Evolutionary conservation across 192 early-diverging fungal genomes (phyloP), one percentile per base, ranked within the genome.

Genomic region (Rhizophagus clarus): DNA sequence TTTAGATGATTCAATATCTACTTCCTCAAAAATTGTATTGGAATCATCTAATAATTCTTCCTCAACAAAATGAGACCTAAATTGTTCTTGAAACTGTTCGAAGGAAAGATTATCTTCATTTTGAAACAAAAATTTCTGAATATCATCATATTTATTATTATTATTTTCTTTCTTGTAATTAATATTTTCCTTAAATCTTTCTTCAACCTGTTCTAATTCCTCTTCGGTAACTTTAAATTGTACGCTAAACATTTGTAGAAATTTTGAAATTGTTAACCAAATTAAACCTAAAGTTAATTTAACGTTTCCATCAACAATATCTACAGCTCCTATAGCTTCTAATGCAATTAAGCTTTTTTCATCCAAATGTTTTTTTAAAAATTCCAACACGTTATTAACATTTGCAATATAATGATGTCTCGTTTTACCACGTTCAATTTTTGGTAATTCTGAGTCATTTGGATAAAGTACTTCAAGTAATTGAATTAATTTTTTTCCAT

Each of bases 231-330:
- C 64, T 67, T 78, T 26, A 68, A 78, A 78, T 32, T 56, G 51
- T 6, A 68, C 29, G 28, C 29, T 20, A 26, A 60, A 17, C 64
- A 68, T 29, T 32, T 78, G 45, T 28, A 68, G 28, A 67, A 68
- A 68, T 49, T 78, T 78, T 67, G 76, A 66, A 60, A 69, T 78
- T 31, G 49, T 51, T 32, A 78, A 31, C 62, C 64, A 78, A 49
- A 78, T 31, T 68, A 78, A 78, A 49, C 76, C 76, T 31, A 78
- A 49, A 51, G 76, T 78, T 26, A 78, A 78, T 51, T 78, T 78
- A 22, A 78, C 76, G 31, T 68, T 78, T 12, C 76, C 76, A 68
- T 78, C 76, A 28, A 78, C 76, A 14, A 78, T 68, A 68, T 78
- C 76, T 22, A 68, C 76, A n/a, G 76, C 28, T 22, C 76, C 76